These are phyloP conservation scores for Rhynchosporium agropyri DNA, from an alignment of 2,329 filamentous ascomycete genomes.

Conservation along the genomic window DNA sequence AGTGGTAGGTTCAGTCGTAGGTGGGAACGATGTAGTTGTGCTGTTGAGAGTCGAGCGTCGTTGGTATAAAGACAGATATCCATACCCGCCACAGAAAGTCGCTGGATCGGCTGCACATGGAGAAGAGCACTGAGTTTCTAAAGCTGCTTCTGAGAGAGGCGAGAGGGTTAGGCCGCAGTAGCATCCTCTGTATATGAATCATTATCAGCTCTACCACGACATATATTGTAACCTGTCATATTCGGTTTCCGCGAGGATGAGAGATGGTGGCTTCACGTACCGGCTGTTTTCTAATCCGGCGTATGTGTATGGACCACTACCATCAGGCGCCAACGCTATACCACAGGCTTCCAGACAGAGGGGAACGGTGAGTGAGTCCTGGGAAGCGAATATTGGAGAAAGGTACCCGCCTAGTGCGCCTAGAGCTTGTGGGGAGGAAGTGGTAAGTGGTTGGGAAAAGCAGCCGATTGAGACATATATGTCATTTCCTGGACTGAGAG, in stretches of 20 bases:
- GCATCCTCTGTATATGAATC: constrained; percentile 19
- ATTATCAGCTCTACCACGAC: not conserved
- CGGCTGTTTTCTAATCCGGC: constrained; percentile 27
- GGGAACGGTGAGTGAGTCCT: constrained; percentile 26
- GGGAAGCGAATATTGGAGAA: constrained; percentile 17
- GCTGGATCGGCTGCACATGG: constrained; percentile 21
- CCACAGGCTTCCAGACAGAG: constrained; percentile 27
- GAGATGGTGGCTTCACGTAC: constrained; percentile 14
- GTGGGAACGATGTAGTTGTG: not conserved
- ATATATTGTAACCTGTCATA: not conserved
- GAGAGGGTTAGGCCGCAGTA: constrained; percentile 29
- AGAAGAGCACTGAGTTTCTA: constrained; percentile 18
- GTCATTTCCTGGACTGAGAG: constrained; percentile 3
- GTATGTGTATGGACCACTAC: constrained; percentile 24
- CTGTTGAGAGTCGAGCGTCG: constrained; percentile 5
- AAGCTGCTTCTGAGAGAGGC: constrained; percentile 11
- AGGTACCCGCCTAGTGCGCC: constrained; percentile 24
- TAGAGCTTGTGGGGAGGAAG: constrained; percentile 18
- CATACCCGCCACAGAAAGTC: constrained; percentile 19
- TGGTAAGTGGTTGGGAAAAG: constrained; percentile 26
- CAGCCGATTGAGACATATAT: constrained; percentile 27
- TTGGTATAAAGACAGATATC: constrained; percentile 14
- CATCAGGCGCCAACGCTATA: constrained; percentile 12
- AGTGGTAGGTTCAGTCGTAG: not conserved
- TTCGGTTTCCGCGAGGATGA: too few relatives aligned